Base-by-base conservation (phyloP, 176 grass and related monocot species). In the Avena eriantha region DNA sequence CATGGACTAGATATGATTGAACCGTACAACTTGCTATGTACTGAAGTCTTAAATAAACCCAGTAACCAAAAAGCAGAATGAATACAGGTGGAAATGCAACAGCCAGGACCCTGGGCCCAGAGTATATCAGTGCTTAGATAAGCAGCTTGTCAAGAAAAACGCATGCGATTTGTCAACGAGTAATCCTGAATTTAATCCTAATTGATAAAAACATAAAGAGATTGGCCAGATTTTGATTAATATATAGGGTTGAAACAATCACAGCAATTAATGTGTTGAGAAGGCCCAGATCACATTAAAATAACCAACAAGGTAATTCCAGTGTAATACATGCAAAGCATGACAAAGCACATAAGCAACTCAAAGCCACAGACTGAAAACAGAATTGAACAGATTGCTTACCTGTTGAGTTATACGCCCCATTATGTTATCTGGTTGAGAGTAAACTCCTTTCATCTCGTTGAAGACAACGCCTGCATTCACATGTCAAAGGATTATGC, bases 371-470 rank as follows among this genome's bases (percentile, higher is more conserved):
- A 83, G 49, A 76, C 22, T 69, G 43, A 81, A 82, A 31, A 78
- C 59, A 1, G 86, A 76, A 86, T 73, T n/a, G 3, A 88, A 64
- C 13, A 88, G 81, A 39, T 57, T 73, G 81, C 84, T 90, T 83
- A 87, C 92, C 92, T 96, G 94, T 75, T 99, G 94, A 68, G 90
- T 85, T 66, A 87, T 86, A 82, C 90, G 89, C 29, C 90, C 97
- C 89, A 99, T 93, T 89, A 99, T 81, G 72, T 94, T 99, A 90
- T 99, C 97, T 18, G 92, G 97, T 82, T 99, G 97, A 82, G 97
- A 99, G 79, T 99, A 96, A 76, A 99, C 92, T 90, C 97, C 94
- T 93, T 99, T 99, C 97, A 99, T 99, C 90, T 99, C 97, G 83
- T 99, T 99, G 84, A 99, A 99, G 46, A 99, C 97, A 46, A 99